These are phyloP conservation scores for Ricinus communis DNA, from an alignment of 345 rosid genomes.

Conservation along the genomic window DNA sequence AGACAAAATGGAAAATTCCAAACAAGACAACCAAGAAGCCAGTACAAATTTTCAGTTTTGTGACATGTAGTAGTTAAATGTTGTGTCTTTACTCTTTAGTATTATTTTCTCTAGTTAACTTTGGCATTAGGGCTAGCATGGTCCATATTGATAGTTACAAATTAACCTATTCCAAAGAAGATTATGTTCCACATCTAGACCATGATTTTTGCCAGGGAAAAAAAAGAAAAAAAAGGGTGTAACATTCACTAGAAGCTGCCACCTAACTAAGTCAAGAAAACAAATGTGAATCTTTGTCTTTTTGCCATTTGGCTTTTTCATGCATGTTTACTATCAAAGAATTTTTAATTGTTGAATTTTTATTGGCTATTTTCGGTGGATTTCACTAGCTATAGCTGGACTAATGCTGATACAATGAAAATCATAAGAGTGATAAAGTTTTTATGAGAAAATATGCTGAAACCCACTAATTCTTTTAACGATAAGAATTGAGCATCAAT, in stretches of 20 bases:
- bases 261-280: background rate
- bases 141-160: background rate
- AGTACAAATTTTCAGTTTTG: background rate
- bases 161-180: background rate
- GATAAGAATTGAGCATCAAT: too few species aligned
- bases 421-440: too few species aligned
- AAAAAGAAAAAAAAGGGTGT: background rate
- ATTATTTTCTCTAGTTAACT: too few species aligned
- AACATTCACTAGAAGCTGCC: background rate
- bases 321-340: background rate
- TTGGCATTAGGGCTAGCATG: background rate
- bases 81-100: constrained; percentile 3
- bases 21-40: background rate
- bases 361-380: too few species aligned
- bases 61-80: background rate
- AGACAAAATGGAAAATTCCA: background rate
- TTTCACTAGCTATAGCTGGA: too few species aligned
- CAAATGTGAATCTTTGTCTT: background rate
- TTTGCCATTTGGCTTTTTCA: background rate
- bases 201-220: background rate
- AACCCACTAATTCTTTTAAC: too few species aligned
- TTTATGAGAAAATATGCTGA: too few species aligned
- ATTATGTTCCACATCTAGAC: background rate
- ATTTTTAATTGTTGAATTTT: too few species aligned
- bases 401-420: too few species aligned